These are phyloP conservation scores for Aaosphaeria pasadenensis DNA, from an alignment of 2,329 filamentous ascomycete species.

Conservation along the genomic window DNA sequence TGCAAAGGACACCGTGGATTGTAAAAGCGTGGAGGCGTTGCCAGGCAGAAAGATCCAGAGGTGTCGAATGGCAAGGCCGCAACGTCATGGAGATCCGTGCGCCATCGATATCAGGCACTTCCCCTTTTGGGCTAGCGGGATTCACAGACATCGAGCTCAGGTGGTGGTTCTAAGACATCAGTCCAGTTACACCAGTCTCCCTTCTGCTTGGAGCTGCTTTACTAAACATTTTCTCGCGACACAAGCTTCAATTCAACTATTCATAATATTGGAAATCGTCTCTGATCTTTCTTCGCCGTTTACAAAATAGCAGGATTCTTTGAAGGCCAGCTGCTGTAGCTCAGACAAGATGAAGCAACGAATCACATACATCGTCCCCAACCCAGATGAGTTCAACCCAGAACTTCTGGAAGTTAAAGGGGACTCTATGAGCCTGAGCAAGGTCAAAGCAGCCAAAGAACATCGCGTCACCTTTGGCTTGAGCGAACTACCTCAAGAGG, in stretches of 20 bases:
- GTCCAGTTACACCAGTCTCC: too few relatives aligned
- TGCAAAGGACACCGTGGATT: too few relatives aligned
- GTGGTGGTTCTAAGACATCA: too few relatives aligned
- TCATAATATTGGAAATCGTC: too few relatives aligned
- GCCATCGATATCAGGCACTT: too few relatives aligned
- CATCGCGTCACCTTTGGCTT: slow-evolving; percentile 73
- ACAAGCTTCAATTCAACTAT: not conserved
- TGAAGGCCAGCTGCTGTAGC: slow-evolving; percentile 5
- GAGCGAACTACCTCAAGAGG: slow-evolving; percentile 69
- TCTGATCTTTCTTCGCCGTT: not conserved
- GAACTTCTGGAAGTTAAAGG: slow-evolving; percentile 58
- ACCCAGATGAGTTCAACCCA: slow-evolving; percentile 63
- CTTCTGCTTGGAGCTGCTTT: too few relatives aligned
- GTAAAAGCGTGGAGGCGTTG: too few relatives aligned
- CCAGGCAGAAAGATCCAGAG: too few relatives aligned
- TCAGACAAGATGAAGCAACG: slow-evolving; percentile 61
- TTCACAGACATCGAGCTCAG: too few relatives aligned
- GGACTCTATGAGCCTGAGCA: slow-evolving; percentile 54
- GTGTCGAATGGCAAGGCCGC: too few relatives aligned
- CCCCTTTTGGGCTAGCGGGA: too few relatives aligned
- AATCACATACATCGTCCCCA: slow-evolving; percentile 71
- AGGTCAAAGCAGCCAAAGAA: slow-evolving; percentile 68
- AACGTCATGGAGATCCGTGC: too few relatives aligned
- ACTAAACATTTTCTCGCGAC: not conserved
- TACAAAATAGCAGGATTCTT: not conserved